phyloP scores from a whole-genome alignment of 768 basidiomycete species.

The Suillus bovinus region DNA sequence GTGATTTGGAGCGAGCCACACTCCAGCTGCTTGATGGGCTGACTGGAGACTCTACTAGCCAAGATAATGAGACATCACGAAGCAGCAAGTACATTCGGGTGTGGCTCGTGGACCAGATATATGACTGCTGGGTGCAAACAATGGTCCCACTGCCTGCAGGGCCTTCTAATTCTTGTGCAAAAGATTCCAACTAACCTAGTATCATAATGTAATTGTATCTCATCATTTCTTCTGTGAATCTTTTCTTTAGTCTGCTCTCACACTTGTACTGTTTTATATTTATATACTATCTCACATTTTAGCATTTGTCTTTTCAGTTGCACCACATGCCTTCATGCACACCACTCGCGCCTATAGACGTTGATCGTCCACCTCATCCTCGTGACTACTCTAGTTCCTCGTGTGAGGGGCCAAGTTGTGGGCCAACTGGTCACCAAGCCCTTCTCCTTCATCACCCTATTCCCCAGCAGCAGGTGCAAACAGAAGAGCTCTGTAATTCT shows the following conservation, averaged over 20 bases:
- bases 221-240: too few species aligned
- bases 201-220: too few species aligned
- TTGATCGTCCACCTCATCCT: constrained; percentile 56
- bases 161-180: too few species aligned
- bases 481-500: constrained; percentile 51
- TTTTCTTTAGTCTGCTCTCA: too few species aligned
- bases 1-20: too few species aligned
- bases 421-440: constrained; percentile 55
- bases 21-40: too few species aligned
- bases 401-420: constrained; percentile 47
- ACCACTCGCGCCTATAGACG: constrained; percentile 76
- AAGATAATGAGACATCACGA: too few species aligned
- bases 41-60: too few species aligned
- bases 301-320: too few species aligned
- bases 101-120: not conserved
- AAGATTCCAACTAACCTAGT: too few species aligned
- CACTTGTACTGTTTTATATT: too few species aligned
- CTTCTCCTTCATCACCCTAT: constrained; percentile 69
- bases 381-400: constrained; percentile 56
- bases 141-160: not conserved
- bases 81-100: not conserved
- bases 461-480: constrained; percentile 55
- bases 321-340: constrained; percentile 67
- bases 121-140: not conserved
- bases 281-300: too few species aligned